A percentile compares a stretch with the other conserved stretches of the same genome.
phyloP scores from a whole-genome alignment of 306 rosid genomes.

The Astragalus membranaceus region DNA sequence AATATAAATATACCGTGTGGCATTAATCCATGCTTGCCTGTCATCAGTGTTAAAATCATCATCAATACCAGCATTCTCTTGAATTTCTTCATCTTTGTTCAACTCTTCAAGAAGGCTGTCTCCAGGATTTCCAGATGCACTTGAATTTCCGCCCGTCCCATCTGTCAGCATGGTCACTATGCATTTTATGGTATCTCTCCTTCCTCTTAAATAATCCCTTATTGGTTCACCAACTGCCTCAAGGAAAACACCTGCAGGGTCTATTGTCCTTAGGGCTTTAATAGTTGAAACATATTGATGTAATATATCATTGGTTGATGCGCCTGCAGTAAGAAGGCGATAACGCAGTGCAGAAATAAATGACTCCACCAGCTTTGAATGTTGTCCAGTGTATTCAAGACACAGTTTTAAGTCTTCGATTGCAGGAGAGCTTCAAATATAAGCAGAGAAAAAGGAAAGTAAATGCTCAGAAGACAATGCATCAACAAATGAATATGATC shows the following conservation, averaged over 20 bases:
- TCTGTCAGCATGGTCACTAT: conserved; percentile 96
- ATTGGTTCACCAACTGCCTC: conserved; percentile 98
- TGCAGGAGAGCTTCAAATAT: conserved; percentile 73
- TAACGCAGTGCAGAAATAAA: conserved; percentile 85
- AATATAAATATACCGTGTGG: conserved; percentile 46
- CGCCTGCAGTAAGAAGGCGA: conserved; percentile 97
- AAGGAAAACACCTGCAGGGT: conserved; percentile 94
- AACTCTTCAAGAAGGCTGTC: conserved; percentile 98
- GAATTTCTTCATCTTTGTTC: conserved; percentile 88
- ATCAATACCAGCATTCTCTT: conserved; percentile 64
- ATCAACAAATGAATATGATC: conserved; percentile 13
- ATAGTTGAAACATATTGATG: conserved; percentile 97
- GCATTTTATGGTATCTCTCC: conserved; percentile 96
- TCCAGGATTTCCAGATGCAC: conserved; percentile 79
- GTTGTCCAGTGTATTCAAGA: conserved; percentile 96
- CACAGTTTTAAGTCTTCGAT: conserved; percentile 87
- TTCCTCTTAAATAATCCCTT: conserved; percentile 91
- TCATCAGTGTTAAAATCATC: conserved; percentile 90
- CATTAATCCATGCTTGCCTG: conserved; percentile 88
- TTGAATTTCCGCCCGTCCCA: conserved; percentile 82
- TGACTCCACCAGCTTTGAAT: conserved; percentile 93
- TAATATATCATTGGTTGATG: conserved; percentile 94
- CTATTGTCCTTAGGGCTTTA: conserved; percentile 88
- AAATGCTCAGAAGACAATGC: conserved; percentile 10
- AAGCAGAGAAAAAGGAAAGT: conserved; percentile 14